Conservation (phyloP, 768 basidiomycete genomes). For the Boletus sensibilis region DNA sequence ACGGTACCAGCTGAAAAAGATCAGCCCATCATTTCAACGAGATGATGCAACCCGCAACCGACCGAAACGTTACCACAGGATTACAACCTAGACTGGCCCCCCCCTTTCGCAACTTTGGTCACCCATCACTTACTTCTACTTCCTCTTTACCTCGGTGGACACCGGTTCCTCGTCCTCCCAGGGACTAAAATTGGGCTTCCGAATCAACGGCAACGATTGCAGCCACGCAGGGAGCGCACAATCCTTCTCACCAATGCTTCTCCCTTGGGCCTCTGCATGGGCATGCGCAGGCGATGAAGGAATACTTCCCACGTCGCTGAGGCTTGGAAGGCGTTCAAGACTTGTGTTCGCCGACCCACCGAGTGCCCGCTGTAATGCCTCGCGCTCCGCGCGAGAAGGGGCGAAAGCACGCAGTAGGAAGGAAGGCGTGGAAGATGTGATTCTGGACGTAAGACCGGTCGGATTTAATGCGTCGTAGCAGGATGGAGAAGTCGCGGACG, state of each 20-base stretch:
- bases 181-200: slow-evolving; percentile 75
- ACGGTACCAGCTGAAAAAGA: slow-evolving; percentile 21
- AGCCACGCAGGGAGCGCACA: slow-evolving; percentile 63
- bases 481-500: slow-evolving; percentile 7
- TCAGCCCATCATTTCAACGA: slow-evolving; percentile 22
- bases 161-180: slow-evolving; percentile 71
- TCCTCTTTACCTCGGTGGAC: slow-evolving; percentile 18
- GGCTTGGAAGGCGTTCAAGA: slow-evolving; percentile 73
- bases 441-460: slow-evolving; percentile 46
- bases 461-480: slow-evolving; percentile 61
- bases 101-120: background rate
- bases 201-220: slow-evolving; percentile 59
- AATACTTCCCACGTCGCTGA: slow-evolving; percentile 73
- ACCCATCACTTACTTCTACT: slow-evolving; percentile 18
- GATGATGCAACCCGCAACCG: slow-evolving; percentile 15
- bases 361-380: slow-evolving; percentile 76
- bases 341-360: slow-evolving; percentile 73
- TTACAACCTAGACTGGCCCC: slow-evolving; percentile 1
- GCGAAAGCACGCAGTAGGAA: slow-evolving; percentile 78
- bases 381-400: slow-evolving; percentile 84
- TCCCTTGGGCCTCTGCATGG: slow-evolving; percentile 37
- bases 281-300: slow-evolving; percentile 63
- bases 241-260: slow-evolving; percentile 24
- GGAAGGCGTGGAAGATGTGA: slow-evolving; percentile 43
- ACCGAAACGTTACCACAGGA: slow-evolving; percentile 11